A percentile compares a stretch with the other conserved stretches of the same genome.
Evolutionary conservation across 2,329 filamentous ascomycete genomes (phyloP).

Genomic region (Trichoderma koningiopsis): DNA sequence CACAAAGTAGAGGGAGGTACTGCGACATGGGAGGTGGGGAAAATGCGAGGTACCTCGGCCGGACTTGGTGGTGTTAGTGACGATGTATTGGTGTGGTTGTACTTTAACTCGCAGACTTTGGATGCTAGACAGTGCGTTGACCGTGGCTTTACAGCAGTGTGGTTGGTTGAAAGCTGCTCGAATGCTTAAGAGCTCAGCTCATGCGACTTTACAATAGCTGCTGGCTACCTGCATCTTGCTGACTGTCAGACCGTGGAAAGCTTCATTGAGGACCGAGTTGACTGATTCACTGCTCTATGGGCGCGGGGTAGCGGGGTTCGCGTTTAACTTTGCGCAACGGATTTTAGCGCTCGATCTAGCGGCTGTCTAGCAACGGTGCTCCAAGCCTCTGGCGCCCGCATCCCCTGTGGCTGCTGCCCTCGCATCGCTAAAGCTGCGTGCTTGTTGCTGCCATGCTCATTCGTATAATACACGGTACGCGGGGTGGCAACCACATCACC

Average conservation of each 20-base stretch:
- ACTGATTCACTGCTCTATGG: neutral
- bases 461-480: neutral
- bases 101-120: neutral
- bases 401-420: neutral
- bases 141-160: too few species aligned
- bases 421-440: neutral
- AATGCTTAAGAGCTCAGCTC: neutral
- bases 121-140: too few species aligned
- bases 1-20: neutral
- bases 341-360: neutral
- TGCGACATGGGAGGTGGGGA: neutral
- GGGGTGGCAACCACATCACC: constrained; percentile 7
- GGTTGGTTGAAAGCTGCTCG: too few species aligned
- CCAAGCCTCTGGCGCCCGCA: neutral
- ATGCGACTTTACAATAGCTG: neutral
- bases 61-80: neutral
- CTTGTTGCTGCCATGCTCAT: neutral
- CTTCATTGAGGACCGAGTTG: neutral
- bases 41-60: neutral
- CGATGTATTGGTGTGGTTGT: neutral
- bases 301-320: neutral
- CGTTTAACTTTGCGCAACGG: neutral
- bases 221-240: neutral
- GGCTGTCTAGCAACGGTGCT: neutral
- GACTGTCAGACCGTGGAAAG: neutral